Evolutionary conservation across 2,329 filamentous ascomycete species (phyloP).

Genomic region (Orbilia quercus): DNA sequence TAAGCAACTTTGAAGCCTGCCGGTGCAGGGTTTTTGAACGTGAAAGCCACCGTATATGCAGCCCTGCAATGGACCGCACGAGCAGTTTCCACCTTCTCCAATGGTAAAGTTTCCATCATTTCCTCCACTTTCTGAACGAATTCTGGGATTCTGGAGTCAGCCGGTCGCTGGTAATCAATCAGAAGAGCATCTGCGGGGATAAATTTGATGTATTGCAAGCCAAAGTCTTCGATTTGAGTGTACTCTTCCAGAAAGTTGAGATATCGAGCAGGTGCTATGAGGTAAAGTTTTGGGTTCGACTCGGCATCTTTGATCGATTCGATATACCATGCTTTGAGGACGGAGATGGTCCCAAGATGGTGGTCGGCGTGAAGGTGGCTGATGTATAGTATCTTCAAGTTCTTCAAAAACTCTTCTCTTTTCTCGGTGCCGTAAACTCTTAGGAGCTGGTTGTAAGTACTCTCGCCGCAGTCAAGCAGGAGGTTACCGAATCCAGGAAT

Average conservation of each 20-base stretch:
- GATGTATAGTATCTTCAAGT: constrained; percentile 87
- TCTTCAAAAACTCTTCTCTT: constrained; percentile 76
- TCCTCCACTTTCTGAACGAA: constrained; percentile 50
- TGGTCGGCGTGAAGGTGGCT: constrained; percentile 97
- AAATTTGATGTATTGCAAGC: constrained; percentile 70
- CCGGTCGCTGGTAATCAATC: constrained; percentile 58
- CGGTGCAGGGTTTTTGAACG: constrained; percentile 71
- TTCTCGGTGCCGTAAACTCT: constrained; percentile 76
- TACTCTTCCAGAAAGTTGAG: constrained; percentile 83
- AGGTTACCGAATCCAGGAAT: constrained; percentile 89
- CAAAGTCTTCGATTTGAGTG: constrained; percentile 79
- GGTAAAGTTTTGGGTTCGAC: constrained; percentile 58
- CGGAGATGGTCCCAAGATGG: constrained; percentile 82
- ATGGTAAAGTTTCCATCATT: constrained; percentile 53
- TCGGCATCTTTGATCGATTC: constrained; percentile 63
- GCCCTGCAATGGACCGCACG: constrained; percentile 75
- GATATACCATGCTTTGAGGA: constrained; percentile 85
- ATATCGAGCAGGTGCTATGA: constrained; percentile 58
- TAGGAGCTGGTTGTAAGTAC: constrained; percentile 85
- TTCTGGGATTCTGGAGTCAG: constrained; percentile 61
- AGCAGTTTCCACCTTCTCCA: constrained; percentile 60
- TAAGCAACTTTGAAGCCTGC: constrained; percentile 87
- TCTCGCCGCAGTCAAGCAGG: constrained; percentile 90
- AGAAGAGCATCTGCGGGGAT: constrained; percentile 65
- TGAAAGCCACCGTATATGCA: constrained; percentile 79